Evolutionary conservation across 2,329 filamentous ascomycete species (phyloP), one percentile per base, ranked within the genome.

Genomic region (Trichoderma sp.): DNA sequence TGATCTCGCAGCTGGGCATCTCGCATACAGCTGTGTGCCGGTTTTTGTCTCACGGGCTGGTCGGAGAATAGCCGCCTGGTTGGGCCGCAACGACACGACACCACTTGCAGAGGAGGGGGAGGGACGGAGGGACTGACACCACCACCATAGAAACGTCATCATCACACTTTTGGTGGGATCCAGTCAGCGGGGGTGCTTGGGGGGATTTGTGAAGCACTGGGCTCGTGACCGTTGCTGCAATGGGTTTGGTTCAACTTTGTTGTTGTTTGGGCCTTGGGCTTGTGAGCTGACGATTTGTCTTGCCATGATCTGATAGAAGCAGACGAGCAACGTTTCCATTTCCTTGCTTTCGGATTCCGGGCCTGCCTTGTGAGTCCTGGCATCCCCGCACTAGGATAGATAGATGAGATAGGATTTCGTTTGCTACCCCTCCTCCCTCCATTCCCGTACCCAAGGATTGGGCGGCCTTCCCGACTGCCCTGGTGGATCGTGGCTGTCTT

Each of bases 1-100:
- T 73, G 69, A 73, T 73, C 69, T 73, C 50, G 69, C 69, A 73
- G 59, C 69, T 65, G 29, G 60, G 45, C 59, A 73, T 73, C 69
- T 73, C 59, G 69, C 69, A 73, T 72, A 18, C 69, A 31, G 59
- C 59, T 50, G 68, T 33, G 68, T 27, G 68, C 68, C 45, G 50
- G 50, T 2, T 31, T n/a, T 7, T 71, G 68, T 71, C 69, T 64
- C 69, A 38, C 60, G 69, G 66, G 69, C 60, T 65, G 69, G 56
- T 73, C 60, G 60, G 69, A 62, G 69, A 73, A 73, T 65, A 63
- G 69, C 69, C 69, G 69, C 18, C 45, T 62, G 24, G 41, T 29
- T 73, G 69, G 69, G 69, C 50, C 50, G 50, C 50, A 56, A 24
- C 50, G 45, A 56, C 50, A 56, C 50, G 45, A 56, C 50, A 56